Evolutionary conservation across 2,329 filamentous ascomycete genomes (phyloP).

Genomic region (Pleoardoris graminearum): DNA sequence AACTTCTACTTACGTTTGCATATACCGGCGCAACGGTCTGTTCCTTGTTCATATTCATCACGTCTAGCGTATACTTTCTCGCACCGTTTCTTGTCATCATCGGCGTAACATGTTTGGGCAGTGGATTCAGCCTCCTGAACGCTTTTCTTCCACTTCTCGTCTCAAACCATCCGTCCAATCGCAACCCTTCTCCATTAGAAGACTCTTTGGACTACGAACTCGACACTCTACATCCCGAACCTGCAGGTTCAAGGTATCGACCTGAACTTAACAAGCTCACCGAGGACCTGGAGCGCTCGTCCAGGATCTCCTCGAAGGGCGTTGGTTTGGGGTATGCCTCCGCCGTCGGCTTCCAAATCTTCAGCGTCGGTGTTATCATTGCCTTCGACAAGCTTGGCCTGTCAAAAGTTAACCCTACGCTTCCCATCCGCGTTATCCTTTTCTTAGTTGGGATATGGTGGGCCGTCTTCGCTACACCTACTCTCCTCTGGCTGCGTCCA

Average conservation of each 20-base stretch:
- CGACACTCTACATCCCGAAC: conserved; percentile 27
- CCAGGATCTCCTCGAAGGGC: conserved; percentile 82
- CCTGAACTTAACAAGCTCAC: conserved; percentile 44
- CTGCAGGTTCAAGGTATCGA: conserved; percentile 8
- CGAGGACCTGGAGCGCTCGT: conserved; percentile 75
- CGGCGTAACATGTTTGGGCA: conserved; percentile 86
- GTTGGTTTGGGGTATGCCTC: conserved; percentile 89
- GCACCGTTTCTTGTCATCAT: conserved; percentile 80
- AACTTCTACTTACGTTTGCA: conserved; percentile 77
- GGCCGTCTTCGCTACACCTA: conserved; percentile 82
- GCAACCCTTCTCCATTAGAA: conserved; percentile 15
- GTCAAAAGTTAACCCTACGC: conserved; percentile 71
- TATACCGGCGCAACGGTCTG: conserved; percentile 76
- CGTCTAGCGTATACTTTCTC: conserved; percentile 73
- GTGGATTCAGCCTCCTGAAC: conserved; percentile 94
- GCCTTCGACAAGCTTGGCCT: conserved; percentile 45
- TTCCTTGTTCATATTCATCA: conserved; percentile 79
- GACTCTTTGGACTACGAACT: conserved; percentile 31
- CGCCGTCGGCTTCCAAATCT: conserved; percentile 76
- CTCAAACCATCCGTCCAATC: conserved; percentile 68
- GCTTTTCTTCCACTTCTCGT: conserved; percentile 88
- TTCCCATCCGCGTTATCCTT: conserved; percentile 79
- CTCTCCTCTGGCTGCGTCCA: conserved; percentile 79
- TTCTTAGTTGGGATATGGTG: conserved; percentile 87
- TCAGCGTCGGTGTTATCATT: conserved; percentile 75